Percentiles rank a stretch among this genome's conserved stretches.
phyloP scores from a whole-genome alignment of 306 rosid species.

The Glycine soja region DNA sequence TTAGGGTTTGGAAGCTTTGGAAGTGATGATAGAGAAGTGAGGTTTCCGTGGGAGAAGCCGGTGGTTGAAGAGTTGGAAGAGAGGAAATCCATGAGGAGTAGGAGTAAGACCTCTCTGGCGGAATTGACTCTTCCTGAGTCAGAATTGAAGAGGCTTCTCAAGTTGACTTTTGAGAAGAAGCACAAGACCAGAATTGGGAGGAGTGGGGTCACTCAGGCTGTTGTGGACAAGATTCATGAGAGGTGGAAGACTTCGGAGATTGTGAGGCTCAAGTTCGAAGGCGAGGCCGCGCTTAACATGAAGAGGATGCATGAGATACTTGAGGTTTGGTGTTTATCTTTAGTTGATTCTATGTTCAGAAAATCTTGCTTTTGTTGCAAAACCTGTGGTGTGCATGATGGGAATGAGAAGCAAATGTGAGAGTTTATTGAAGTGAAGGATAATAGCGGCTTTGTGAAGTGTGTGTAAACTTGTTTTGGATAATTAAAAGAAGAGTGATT shows the following conservation, averaged over 20 bases:
- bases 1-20: conserved; percentile 58
- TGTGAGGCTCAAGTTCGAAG: conserved; percentile 89
- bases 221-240: conserved; percentile 89
- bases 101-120: conserved; percentile 71
- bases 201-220: conserved; percentile 84
- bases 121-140: conserved; percentile 93
- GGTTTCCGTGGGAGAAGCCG: conserved; percentile 96
- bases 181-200: conserved; percentile 93
- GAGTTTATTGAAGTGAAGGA: no score
- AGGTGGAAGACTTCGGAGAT: conserved; percentile 85
- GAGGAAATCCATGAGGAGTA: conserved; percentile 51
- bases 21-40: conserved; percentile 70
- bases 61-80: conserved; percentile 54
- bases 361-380: conserved; percentile 12
- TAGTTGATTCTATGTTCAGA: conserved; percentile 25
- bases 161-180: conserved; percentile 85
- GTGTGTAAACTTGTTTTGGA: no score
- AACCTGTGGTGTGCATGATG: neutral
- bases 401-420: no score
- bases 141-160: conserved; percentile 83
- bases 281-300: conserved; percentile 95
- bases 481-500: no score
- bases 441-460: no score
- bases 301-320: conserved; percentile 92
- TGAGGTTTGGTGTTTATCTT: conserved; percentile 72